A percentile compares a stretch with the other conserved stretches of the same genome.
Evolutionary conservation across 441 rosid species (phyloP).

Genomic region (Brassica hybrid): DNA sequence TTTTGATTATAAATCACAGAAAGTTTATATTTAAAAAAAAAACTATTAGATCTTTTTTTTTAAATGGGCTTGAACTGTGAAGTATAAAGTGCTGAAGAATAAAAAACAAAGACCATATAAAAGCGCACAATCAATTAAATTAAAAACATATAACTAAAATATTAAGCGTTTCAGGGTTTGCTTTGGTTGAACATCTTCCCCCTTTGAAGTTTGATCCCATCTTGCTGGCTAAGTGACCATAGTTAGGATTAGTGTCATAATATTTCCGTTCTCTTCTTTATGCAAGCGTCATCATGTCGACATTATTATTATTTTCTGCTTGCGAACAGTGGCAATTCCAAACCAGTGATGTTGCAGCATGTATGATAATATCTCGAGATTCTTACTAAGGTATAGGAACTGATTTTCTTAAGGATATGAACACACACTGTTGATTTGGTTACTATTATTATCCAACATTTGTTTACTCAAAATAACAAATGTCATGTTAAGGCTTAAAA

Average conservation of each 20-base stretch:
- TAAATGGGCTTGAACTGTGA: too few relatives aligned
- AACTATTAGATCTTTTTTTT: background rate
- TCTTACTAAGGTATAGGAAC: background rate
- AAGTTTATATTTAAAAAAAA: background rate
- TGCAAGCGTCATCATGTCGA: background rate
- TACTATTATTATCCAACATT: background rate
- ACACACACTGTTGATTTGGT: background rate
- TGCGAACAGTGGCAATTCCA: background rate
- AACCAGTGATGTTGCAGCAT: background rate
- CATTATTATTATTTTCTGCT: background rate
- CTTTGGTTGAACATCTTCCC: background rate
- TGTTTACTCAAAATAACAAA: too few relatives aligned
- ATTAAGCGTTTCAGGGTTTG: background rate
- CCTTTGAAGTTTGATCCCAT: background rate
- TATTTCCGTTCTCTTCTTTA: background rate
- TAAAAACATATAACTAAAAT: too few relatives aligned
- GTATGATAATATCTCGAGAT: background rate
- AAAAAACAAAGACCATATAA: background rate
- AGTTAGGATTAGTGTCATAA: background rate
- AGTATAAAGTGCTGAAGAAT: background rate
- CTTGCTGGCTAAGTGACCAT: background rate
- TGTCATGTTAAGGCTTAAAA: too few relatives aligned
- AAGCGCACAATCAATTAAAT: background rate
- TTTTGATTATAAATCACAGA: background rate
- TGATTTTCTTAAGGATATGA: background rate